Base-by-base conservation (phyloP, 495 filamentous ascomycete genomes). In the Cudoniella acicularis region DNA sequence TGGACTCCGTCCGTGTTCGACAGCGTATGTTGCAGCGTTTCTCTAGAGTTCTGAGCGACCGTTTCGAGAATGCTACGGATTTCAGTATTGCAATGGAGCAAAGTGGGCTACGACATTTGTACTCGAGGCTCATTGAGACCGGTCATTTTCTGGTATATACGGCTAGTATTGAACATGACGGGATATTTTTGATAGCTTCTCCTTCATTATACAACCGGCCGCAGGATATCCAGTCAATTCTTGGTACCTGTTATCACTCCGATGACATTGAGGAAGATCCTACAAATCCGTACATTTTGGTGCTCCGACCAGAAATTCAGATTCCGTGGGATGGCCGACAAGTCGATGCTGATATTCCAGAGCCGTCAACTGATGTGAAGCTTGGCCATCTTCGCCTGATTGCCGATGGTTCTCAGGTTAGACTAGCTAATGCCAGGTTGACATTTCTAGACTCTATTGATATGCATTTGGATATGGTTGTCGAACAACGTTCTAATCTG, bases 51-150 rank as follows among this genome's bases (percentile, higher is more conserved):
- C 76, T 98, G 40, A 90, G 88, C 59, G 87, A 96, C 63, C 81
- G 93, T 36, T 98, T 98, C 62, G 94, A 98, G 69, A 98, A 98
- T 68, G 88, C 91, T 10, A 94, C 90, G 11, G 94, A 98, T 67
- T 96, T 94, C 71, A 96, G 89, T 65, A 84, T 93, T 65, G 81
- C 86, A 52, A 77, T 93, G 49, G 75, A 81, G 10, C 75, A 77
- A 10, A 82, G 88, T 24, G 80, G 82, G 53, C 75, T 93, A 21
- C 80, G 83, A 58, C 79, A 87, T 13, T 79, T 98, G 27, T 89
- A 91, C 66, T 88, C 93, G 58, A 79, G 89, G 4, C 79, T 98
- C n/a, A 82, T 91, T 18, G 78, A 88, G 43, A 87, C 90, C 8
- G 90, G 90, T 27, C 94, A 98, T 69, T 93, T 98, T 67, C 80